These are phyloP conservation scores for Pueraria montana DNA, from an alignment of 306 rosid species.

Conservation along the genomic window DNA sequence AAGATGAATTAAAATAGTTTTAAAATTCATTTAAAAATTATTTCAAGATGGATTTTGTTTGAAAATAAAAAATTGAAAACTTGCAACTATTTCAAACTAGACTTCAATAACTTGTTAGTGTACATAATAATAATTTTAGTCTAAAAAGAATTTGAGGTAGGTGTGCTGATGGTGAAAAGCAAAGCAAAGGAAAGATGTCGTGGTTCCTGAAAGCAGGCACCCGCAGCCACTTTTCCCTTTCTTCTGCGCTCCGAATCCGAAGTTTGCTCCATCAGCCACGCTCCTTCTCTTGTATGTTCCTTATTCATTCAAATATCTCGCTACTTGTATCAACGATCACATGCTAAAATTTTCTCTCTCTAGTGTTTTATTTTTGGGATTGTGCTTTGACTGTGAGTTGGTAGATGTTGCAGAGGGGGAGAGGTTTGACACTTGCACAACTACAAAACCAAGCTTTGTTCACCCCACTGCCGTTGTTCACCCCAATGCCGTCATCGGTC, in stretches of 20 bases:
- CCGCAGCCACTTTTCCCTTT: constrained; percentile 44
- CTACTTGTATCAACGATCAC: background rate
- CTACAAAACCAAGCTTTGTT: constrained; percentile 49
- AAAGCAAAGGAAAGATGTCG: constrained; percentile 47
- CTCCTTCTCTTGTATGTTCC: constrained; percentile 49
- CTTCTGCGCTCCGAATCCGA: constrained; percentile 18
- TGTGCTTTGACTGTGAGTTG: background rate
- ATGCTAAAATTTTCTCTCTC: background rate
- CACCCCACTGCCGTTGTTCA: constrained; percentile 83
- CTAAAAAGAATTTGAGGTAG: no score
- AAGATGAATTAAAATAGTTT: no score
- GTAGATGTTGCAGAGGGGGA: constrained; percentile 54
- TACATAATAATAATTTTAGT: no score
- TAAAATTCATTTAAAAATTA: no score
- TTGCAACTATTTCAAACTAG: no score
- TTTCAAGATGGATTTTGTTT: no score
- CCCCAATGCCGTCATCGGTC: constrained; percentile 77
- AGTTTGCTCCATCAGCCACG: constrained; percentile 49
- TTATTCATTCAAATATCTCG: background rate
- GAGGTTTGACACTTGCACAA: constrained; percentile 34
- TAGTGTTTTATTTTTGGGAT: background rate
- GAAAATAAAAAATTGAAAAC: no score
- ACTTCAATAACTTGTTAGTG: no score
- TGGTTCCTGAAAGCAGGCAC: constrained; percentile 50
- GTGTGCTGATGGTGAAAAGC: background rate